Base-by-base conservation (phyloP, 2,329 filamentous ascomycete species). In the Ascochyta lentis region DNA sequence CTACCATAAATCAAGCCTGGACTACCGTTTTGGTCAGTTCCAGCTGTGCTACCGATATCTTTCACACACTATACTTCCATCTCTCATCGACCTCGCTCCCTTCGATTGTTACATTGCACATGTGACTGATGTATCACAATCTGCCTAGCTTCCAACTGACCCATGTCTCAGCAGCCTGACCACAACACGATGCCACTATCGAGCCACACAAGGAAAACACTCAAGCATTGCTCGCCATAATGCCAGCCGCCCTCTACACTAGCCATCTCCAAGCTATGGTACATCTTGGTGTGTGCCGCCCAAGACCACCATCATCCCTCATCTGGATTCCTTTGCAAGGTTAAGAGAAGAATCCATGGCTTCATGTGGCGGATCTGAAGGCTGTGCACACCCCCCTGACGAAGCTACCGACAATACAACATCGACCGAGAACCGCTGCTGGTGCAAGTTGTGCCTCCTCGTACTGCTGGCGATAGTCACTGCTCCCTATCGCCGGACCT, bases 401-500 rank as follows among this genome's bases (percentile, higher is more conserved):
- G 9, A 16, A 9, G 38, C 22, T 19, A 6, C 0, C n/a, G 16
- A 38, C 23, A n/a, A 23, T 4, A 9, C 12, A 6, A 24, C 8
- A 27, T 34, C 10, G 19, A 52, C 33, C 13, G 40, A 40, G 34
- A 40, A 27, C 42, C 29, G 12, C 51, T 58, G 26, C 22, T 52
- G 51, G 37, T 39, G 29, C 23, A 50, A 16, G 6, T 12, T 45
- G 3, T 45, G 38, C 19, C 19, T 61, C 4, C 23, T 48, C 1
- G 16, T 47, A 22, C 8, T 54, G 6, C n/a, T 67, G 2, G 44
- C 45, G n/a, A 43, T 68, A 6, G 13, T 69, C 23, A 69, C 67
- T 9, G 56, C 58, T 6, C 69, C 68, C 8, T 70, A 70, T 35
- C 67, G 68, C 10, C 69, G 68, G 19, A 66, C 68, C 5, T 72